Conservation (phyloP, 768 basidiomycete genomes). For the Rhizopogon rudus region DNA sequence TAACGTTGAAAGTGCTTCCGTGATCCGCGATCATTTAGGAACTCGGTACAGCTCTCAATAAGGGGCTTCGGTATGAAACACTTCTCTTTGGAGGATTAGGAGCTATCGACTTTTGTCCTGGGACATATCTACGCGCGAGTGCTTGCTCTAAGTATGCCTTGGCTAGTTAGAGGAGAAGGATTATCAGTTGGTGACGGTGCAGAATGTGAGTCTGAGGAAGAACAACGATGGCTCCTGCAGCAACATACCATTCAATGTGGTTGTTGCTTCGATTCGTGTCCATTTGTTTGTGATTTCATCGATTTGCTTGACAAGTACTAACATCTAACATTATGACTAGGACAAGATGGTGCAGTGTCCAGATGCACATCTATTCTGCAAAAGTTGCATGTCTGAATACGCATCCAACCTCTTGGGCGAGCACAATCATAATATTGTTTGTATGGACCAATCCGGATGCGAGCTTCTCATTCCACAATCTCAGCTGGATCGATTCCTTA, state of each 20-base stretch:
- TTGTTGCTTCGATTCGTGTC: slow-evolving; percentile 68
- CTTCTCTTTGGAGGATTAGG: too few species aligned
- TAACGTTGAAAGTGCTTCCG: too few species aligned
- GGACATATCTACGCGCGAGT: slow-evolving; percentile 18
- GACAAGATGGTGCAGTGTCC: slow-evolving; percentile 78
- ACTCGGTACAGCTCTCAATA: too few species aligned
- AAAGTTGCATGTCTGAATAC: slow-evolving; percentile 55
- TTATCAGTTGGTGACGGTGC: too few species aligned
- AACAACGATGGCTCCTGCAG: slow-evolving; percentile 39
- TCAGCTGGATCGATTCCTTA: slow-evolving; percentile 58
- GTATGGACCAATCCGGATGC: slow-evolving; percentile 73
- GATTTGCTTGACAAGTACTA: neutral
- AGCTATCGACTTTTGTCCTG: slow-evolving; percentile 9
- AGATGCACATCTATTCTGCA: slow-evolving; percentile 79
- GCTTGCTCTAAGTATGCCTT: too few species aligned
- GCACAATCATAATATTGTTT: slow-evolving; percentile 52
- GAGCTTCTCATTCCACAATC: slow-evolving; percentile 52
- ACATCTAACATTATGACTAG: slow-evolving; percentile 29
- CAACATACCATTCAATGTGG: slow-evolving; percentile 56
- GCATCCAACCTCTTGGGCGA: slow-evolving; percentile 55
- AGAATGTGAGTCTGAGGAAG: too few species aligned
- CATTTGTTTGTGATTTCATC: slow-evolving; percentile 40
- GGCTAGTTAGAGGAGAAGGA: slow-evolving; percentile 15
- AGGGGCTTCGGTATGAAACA: too few species aligned
- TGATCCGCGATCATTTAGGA: too few species aligned